phyloP scores from a whole-genome alignment of 1,139 yeast genomes.

The Blastobotrys indianensis region DNA sequence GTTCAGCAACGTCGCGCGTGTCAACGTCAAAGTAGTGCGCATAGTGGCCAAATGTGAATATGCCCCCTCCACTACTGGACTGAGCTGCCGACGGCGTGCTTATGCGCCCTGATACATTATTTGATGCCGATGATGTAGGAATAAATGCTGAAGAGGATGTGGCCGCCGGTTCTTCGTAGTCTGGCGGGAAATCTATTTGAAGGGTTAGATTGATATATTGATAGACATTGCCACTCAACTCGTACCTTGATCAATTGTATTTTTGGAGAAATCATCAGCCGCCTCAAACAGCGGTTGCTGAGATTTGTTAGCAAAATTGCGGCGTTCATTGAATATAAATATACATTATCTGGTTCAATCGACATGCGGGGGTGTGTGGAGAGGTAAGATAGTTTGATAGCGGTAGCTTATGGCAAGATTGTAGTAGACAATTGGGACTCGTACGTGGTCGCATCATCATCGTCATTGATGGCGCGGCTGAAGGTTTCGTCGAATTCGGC shows the following conservation, averaged over 20 bases:
- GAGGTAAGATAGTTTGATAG: too few species aligned
- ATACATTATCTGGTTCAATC: slow-evolving; percentile 13
- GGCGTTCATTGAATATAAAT: background rate
- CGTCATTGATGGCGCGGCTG: too few species aligned
- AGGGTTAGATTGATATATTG: background rate
- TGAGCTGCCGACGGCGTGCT: slow-evolving; percentile 1
- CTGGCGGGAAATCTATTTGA: slow-evolving; percentile 29
- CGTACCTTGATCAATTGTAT: background rate
- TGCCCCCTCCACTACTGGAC: slow-evolving; percentile 31
- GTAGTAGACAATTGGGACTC: too few species aligned
- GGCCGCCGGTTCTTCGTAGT: slow-evolving; percentile 19
- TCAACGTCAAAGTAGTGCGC: slow-evolving; percentile 59
- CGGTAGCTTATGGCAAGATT: too few species aligned
- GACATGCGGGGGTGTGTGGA: slow-evolving; percentile 11
- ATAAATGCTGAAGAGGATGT: slow-evolving; percentile 1
- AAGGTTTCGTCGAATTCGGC: too few species aligned
- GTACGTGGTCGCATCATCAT: too few species aligned
- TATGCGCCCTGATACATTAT: slow-evolving; percentile 14
- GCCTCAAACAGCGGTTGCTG: slow-evolving; percentile 1
- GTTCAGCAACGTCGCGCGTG: slow-evolving; percentile 46
- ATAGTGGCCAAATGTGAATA: slow-evolving; percentile 53
- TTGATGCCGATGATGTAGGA: background rate
- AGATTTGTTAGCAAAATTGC: background rate
- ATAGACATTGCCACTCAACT: slow-evolving; percentile 7
- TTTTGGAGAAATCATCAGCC: background rate